phyloP scores from a whole-genome alignment of 2,329 filamentous ascomycete genomes.

The Arachnomyces sp. region DNA sequence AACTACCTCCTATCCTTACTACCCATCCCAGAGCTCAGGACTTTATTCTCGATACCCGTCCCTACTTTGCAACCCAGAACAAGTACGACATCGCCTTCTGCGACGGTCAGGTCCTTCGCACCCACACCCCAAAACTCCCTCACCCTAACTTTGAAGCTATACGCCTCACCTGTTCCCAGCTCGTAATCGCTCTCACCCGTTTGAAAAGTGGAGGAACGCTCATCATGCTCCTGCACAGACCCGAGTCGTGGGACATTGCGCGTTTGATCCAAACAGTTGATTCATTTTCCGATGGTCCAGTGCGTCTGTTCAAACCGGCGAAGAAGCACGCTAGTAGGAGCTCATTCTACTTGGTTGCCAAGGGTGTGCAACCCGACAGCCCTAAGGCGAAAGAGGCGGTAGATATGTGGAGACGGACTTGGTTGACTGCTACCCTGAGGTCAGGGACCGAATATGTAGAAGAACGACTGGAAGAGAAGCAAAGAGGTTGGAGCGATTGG shows the following conservation, averaged over 20 bases:
- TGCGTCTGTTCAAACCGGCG: conserved; percentile 40
- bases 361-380: conserved; percentile 27
- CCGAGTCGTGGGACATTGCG: conserved; percentile 35
- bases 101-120: conserved; percentile 41
- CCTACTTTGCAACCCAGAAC: conserved; percentile 16
- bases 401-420: conserved; percentile 33
- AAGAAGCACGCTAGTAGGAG: conserved; percentile 34
- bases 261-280: conserved; percentile 32
- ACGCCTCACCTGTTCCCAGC: conserved; percentile 32
- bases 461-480: not conserved
- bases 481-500: not conserved
- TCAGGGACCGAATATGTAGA: conserved; percentile 1
- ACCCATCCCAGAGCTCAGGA: conserved; percentile 24
- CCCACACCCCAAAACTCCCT: conserved; percentile 26
- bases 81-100: conserved; percentile 41
- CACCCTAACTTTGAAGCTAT: conserved; percentile 28
- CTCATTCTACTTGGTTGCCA: conserved; percentile 49
- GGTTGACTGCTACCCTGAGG: conserved; percentile 34
- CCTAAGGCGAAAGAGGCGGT: conserved; percentile 30
- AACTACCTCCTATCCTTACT: conserved; percentile 20
- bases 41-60: conserved; percentile 13
- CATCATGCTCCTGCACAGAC: conserved; percentile 43
- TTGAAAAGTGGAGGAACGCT: conserved; percentile 42
- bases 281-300: conserved; percentile 28
- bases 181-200: conserved; percentile 40